Evolutionary conservation across 1,284 basidiomycete genomes (phyloP).

Genomic region (Malassezia sympodialis): DNA sequence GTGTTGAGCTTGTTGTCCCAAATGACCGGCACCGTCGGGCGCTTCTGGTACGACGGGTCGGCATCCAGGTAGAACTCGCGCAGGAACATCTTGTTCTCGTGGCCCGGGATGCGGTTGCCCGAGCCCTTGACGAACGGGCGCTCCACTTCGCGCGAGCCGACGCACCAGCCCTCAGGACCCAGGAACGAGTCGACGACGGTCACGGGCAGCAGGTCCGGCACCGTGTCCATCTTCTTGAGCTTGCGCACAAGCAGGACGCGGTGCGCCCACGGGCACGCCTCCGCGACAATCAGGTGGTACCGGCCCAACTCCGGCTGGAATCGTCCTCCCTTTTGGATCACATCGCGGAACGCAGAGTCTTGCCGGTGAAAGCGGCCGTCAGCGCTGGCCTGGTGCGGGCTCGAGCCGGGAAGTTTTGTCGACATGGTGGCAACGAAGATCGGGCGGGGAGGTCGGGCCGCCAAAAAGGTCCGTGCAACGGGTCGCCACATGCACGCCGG

Average conservation of each 20-base stretch:
- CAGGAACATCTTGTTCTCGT: conserved; percentile 57
- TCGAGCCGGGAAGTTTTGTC: not conserved
- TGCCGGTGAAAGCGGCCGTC: conserved; percentile 77
- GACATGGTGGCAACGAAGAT: not conserved
- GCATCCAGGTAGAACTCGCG: conserved; percentile 75
- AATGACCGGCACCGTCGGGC: conserved; percentile 59
- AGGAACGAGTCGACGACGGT: conserved; percentile 68
- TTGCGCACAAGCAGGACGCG: conserved; percentile 76
- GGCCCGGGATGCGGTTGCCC: conserved; percentile 36
- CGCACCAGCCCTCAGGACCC: conserved; percentile 77
- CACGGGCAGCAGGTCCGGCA: conserved; percentile 57
- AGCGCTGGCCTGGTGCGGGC: conserved; percentile 50
- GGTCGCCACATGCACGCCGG: not conserved
- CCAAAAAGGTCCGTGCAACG: not conserved
- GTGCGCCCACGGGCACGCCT: conserved; percentile 71
- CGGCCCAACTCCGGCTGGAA: conserved; percentile 72
- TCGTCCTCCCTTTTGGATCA: conserved; percentile 62
- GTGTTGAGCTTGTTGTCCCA: conserved; percentile 85
- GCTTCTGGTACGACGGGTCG: conserved; percentile 52
- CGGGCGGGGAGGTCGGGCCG: too few species aligned
- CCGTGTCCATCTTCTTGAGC: conserved; percentile 78
- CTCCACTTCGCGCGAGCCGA: conserved; percentile 52
- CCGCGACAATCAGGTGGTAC: conserved; percentile 45
- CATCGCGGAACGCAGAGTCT: conserved; percentile 61
- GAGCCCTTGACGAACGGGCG: conserved; percentile 28